Percentiles rank a stretch among this genome's conserved stretches.
These are phyloP conservation scores for Adansonia grandidieri DNA, from an alignment of 441 rosid species.

Conservation along the genomic window DNA sequence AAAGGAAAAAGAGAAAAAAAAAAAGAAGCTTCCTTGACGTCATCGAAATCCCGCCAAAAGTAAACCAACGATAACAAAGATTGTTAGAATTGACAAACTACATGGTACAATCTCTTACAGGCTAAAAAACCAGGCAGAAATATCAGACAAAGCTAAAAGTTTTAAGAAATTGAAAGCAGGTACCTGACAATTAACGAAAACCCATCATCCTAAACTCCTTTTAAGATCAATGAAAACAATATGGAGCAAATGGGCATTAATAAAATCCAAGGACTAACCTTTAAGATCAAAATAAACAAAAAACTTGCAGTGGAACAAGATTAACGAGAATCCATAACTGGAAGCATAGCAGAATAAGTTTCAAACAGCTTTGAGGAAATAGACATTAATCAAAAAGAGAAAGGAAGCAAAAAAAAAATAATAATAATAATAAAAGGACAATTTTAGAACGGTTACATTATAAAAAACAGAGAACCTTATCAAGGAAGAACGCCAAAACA, in stretches of 20 bases:
- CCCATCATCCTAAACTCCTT: slow-evolving; percentile 44
- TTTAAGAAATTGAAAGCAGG: slow-evolving; percentile 21
- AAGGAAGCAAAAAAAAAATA: slow-evolving; percentile 1
- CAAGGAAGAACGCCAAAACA: slow-evolving; percentile 22
- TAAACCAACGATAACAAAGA: slow-evolving; percentile 27
- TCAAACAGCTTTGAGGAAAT: slow-evolving; percentile 29
- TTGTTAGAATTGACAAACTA: slow-evolving; percentile 36
- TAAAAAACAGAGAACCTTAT: slow-evolving; percentile 25
- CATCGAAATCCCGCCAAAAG: slow-evolving; percentile 45
- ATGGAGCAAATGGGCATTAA: slow-evolving; percentile 46
- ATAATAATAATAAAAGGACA: not conserved
- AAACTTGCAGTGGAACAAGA: slow-evolving; percentile 30
- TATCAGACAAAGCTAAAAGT: slow-evolving; percentile 28
- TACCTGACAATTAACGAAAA: slow-evolving; percentile 45
- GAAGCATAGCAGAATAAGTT: slow-evolving; percentile 30
- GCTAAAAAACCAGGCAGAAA: slow-evolving; percentile 4
- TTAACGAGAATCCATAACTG: slow-evolving; percentile 54
- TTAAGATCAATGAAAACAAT: slow-evolving; percentile 32
- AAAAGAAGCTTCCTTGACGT: slow-evolving; percentile 28
- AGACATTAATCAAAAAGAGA: slow-evolving; percentile 40
- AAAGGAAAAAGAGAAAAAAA: no score
- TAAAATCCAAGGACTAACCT: slow-evolving; percentile 21
- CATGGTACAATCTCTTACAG: slow-evolving; percentile 33
- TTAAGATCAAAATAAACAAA: slow-evolving; percentile 15
- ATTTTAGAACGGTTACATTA: slow-evolving; percentile 46